Base-by-base conservation (phyloP, 768 basidiomycete species). In the Collybia mongolica region DNA sequence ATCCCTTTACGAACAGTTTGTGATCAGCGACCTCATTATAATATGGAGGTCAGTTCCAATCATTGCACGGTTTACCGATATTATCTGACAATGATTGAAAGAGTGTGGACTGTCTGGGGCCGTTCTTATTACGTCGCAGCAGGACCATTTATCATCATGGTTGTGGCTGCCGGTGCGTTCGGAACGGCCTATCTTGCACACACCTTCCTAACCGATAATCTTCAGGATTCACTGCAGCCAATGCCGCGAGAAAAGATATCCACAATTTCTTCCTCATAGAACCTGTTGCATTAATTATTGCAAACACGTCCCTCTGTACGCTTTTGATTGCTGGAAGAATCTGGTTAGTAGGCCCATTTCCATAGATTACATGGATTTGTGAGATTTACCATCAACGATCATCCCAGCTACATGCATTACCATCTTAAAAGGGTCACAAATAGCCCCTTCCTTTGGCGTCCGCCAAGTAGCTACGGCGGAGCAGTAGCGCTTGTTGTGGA, bases 71-170 rank as follows among this genome's bases (percentile, higher is more conserved):
- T 22, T 28, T 7, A 26, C 26, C 8, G 2, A 15, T 7, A n/a
- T 1, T 17, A 3, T 12, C 39, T 42, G 17, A 42, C 11, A 42
- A 26, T 9, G 15, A n/a, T 15, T 23, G n/a, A 35, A 28, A 59
- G 54, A 36, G 50, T 56, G 9, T 59, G 57, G 57, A 41, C 56
- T 18, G 46, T 59, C 3, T 59, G 57, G 57, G 52, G 26, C 3
- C 38, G 48, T 20, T 53, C 51, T 37, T 52, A 59, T 24, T 52
- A 44, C 40, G 19, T 59, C 32, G 52, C 47, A 3, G 20, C 28
- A 11, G 44, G 49, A 3, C 49, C 57, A 17, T 38, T 59, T 2
- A 39, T 43, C 2, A 56, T 54, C 28, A 55, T 49, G 52, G 8
- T 44, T 17, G 36, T 39, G 8, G 44, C 49, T 38, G 39, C 44